Conservation (phyloP, 2,329 filamentous ascomycete genomes). For the Aspergillus proliferans region DNA sequence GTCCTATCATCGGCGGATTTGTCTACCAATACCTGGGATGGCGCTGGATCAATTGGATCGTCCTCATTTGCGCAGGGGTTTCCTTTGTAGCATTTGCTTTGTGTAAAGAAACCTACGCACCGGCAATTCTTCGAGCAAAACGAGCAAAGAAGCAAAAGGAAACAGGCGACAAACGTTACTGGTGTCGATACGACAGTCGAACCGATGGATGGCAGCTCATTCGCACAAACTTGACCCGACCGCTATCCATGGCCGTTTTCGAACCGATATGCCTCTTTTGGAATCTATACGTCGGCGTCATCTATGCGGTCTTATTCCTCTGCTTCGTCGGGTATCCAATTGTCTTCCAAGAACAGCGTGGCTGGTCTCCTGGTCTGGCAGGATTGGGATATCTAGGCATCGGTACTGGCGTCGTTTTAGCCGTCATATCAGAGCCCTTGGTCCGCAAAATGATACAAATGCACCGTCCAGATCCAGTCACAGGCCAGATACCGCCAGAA, state of each 20-base stretch:
- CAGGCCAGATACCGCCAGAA: constrained; percentile 55
- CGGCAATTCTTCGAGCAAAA: constrained; percentile 53
- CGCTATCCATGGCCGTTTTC: constrained; percentile 55
- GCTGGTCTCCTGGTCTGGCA: constrained; percentile 62
- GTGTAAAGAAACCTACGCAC: constrained; percentile 66
- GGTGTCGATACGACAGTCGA: constrained; percentile 65
- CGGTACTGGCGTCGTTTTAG: constrained; percentile 42
- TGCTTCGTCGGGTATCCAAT: constrained; percentile 80
- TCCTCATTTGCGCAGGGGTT: constrained; percentile 60
- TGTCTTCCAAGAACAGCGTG: constrained; percentile 62
- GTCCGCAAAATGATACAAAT: constrained; percentile 65
- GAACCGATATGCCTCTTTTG: constrained; percentile 74
- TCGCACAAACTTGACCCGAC: constrained; percentile 63
- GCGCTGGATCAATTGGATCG: constrained; percentile 74
- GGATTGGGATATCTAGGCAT: constrained; percentile 67
- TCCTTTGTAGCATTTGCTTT: constrained; percentile 53
- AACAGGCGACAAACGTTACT: constrained; percentile 49
- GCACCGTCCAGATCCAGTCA: constrained; percentile 60
- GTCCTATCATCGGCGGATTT: constrained; percentile 39
- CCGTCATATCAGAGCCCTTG: constrained; percentile 52
- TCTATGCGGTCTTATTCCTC: constrained; percentile 76
- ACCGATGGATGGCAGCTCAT: constrained; percentile 51
- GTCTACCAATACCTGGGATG: constrained; percentile 54
- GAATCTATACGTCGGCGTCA: constrained; percentile 58
- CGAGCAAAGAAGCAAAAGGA: constrained; percentile 52